Evolutionary conservation across 148 eudicot genomes (phyloP), one percentile per base, ranked within the genome.

Genomic region (Vaccinium vitisidaea): DNA sequence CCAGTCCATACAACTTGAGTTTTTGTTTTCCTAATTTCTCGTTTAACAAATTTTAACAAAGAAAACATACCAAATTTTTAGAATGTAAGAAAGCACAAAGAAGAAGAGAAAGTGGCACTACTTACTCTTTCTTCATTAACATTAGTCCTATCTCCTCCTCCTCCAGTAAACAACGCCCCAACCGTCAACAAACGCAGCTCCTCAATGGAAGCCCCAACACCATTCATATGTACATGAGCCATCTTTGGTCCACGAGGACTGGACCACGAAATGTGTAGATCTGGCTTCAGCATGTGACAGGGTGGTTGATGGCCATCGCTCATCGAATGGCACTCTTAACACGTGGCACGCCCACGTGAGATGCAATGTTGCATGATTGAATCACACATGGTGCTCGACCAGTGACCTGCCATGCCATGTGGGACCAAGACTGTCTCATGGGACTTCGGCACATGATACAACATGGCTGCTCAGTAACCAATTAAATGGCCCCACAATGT

Each of bases 61-160:
- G 32, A 27, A 69, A 27, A 69, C 69, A 61, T 63, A 63, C 69
- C 12, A 69, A 27, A 69, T 16, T 27, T 14, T 3, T 69, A 30
- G 39, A 69, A 32, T 69, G 74, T 69, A 4, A 13, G 39, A 30
- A 69, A 69, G 19, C 39, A 69, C 43, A 69, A 69, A 69, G 74
- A 69, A 69, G 74, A 69, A 69, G 74, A 27, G 70, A 69, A 69
- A 69, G 43, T 69, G 18, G 74, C 74, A 27, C 74, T 39, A 69
- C 2, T 69, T 30, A 27, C 39, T 27, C 74, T 69, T 69, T 27
- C 18, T 69, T 69, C 74, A 13, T 27, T 27, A 69, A 30, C 43
- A 69, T 69, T 13, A 69, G 16, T 67, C 6, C 74, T 27, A 30
- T 30, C 71, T 55, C 58, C 58, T 67, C 32, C 32, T 69, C 4